Evolutionary conservation across 2,329 filamentous ascomycete genomes (phyloP).

Genomic region (Talaromyces sp.): DNA sequence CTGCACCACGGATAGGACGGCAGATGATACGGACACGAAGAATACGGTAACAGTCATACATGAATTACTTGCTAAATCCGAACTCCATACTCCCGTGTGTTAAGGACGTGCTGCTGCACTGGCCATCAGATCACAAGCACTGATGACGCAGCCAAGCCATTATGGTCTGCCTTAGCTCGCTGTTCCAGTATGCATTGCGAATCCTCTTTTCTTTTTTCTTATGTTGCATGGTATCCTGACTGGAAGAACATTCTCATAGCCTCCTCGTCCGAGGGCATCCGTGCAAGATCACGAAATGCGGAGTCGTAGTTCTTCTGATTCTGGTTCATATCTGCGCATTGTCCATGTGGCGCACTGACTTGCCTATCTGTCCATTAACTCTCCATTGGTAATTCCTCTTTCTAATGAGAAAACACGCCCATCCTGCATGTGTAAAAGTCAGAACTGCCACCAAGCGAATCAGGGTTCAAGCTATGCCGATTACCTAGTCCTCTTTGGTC

Average conservation of each 20-base stretch:
- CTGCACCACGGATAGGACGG: background rate
- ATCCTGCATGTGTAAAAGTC: background rate
- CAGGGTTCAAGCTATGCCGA: background rate
- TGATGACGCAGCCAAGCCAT: background rate
- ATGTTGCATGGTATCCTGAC: too few relatives aligned
- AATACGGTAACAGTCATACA: background rate
- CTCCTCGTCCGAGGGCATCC: background rate
- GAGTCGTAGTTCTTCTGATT: background rate
- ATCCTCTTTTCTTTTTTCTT: background rate
- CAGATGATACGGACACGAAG: background rate
- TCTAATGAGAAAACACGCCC: background rate
- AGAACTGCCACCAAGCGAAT: background rate
- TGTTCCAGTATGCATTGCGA: too few relatives aligned
- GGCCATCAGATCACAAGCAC: slow-evolving; percentile 1
- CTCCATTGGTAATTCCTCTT: background rate
- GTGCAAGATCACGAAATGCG: background rate
- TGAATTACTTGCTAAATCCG: too few relatives aligned
- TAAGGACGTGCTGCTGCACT: background rate
- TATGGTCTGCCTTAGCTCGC: background rate
- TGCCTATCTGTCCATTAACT: background rate
- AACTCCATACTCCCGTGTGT: too few relatives aligned
- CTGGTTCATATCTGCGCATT: background rate
- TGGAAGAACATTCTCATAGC: background rate
- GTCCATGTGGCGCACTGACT: background rate
- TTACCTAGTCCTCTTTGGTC: background rate